These are phyloP conservation scores for Brassica cretica DNA, from an alignment of 345 rosid species.

Conservation along the genomic window DNA sequence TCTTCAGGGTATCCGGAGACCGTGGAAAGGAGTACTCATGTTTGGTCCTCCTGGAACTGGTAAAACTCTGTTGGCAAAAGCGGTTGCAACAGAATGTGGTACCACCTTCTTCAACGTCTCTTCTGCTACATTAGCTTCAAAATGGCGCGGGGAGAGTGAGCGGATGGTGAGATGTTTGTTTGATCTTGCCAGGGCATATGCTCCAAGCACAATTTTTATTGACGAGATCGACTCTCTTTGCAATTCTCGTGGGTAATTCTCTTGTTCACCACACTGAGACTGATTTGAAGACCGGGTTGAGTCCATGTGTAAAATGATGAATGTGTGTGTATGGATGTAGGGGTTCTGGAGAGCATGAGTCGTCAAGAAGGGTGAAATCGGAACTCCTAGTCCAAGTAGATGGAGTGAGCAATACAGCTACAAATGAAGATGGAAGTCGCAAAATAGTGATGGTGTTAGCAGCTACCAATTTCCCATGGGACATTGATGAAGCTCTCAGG, in stretches of 20 bases:
- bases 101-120: constrained; percentile 97
- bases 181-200: constrained; percentile 95
- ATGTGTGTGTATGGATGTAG: constrained; percentile 41
- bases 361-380: constrained; percentile 98
- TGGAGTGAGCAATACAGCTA: constrained; percentile 89
- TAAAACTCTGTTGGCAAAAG: constrained; percentile 92
- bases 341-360: constrained; percentile 97
- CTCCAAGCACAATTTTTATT: constrained; percentile 95
- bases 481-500: constrained; percentile 99
- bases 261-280: constrained; percentile 5
- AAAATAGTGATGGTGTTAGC: constrained; percentile 99
- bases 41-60: constrained; percentile 99
- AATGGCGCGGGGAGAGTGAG: constrained; percentile 99
- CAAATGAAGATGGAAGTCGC: constrained; percentile 92
- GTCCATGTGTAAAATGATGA: constrained; percentile 1
- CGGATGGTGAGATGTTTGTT: constrained; percentile 96
- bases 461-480: constrained; percentile 99
- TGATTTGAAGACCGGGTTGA: not conserved
- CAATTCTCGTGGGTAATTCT: constrained; percentile 90
- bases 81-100: constrained; percentile 98
- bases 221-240: constrained; percentile 98
- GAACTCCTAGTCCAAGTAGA: constrained; percentile 99
- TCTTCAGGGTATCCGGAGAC: constrained; percentile 95
- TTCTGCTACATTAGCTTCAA: constrained; percentile 94
- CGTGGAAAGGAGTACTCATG: constrained; percentile 99